Percentiles rank a stretch among this genome's conserved stretches.
phyloP scores from a whole-genome alignment of 2,329 filamentous ascomycete genomes.

The Paecilomyces niveus region DNA sequence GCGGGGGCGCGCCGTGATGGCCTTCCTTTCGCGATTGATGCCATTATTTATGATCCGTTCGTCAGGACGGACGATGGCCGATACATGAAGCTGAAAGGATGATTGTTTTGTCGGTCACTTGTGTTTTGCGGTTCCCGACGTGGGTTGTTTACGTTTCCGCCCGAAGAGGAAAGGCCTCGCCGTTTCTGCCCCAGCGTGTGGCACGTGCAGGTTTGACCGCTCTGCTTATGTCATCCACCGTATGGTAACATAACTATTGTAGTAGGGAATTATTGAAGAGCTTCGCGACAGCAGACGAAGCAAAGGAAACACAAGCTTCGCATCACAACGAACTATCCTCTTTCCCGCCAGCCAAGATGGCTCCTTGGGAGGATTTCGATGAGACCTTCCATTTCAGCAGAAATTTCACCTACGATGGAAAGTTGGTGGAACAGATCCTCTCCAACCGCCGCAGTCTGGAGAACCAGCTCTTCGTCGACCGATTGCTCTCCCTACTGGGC shows the following conservation, averaged over 20 bases:
- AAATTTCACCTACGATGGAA: conserved; percentile 56
- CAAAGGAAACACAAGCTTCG: not conserved
- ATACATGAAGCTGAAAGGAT: conserved; percentile 21
- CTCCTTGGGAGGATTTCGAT: conserved; percentile 56
- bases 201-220: conserved; percentile 17
- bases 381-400: conserved; percentile 58
- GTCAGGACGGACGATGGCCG: conserved; percentile 8
- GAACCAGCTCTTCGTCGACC: conserved; percentile 71
- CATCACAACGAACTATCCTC: not conserved
- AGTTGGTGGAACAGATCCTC: conserved; percentile 56
- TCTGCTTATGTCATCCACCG: conserved; percentile 5
- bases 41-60: conserved; percentile 23
- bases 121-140: conserved; percentile 18
- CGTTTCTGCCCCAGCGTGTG: conserved; percentile 28
- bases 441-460: conserved; percentile 60
- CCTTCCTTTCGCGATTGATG: conserved; percentile 40
- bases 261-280: conserved; percentile 1
- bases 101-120: conserved; percentile 6
- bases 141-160: conserved; percentile 33
- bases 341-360: conserved; percentile 22
- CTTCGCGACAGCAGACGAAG: not conserved
- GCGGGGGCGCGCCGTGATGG: conserved; percentile 55
- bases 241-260: conserved; percentile 7
- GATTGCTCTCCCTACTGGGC: conserved; percentile 62
- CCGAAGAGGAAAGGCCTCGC: conserved; percentile 24